Evolutionary conservation across 169 alveolate species (phyloP), one percentile per base, ranked within the genome.

Genomic region (Plasmodium coatneyi): DNA sequence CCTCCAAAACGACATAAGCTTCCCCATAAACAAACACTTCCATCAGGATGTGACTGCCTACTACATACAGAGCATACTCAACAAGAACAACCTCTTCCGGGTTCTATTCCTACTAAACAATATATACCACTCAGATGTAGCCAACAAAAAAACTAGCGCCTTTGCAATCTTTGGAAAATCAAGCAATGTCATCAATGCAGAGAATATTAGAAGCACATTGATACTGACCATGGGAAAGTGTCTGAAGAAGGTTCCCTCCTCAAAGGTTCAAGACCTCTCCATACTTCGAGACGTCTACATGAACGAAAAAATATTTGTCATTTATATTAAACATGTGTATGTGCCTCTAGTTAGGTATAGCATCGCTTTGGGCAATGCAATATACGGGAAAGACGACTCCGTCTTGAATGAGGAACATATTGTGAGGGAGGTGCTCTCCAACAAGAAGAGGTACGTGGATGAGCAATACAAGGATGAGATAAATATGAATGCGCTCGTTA

Each of bases 151-250:
- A 71, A 86, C 84, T 70, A 89, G 97, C 32, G 96, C 97, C 16
- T 95, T 95, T 70, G 92, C 95, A 16, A 80, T 95, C 52, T 95
- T 95, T 78, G 97, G 97, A 16, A 95, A 95, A 90, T 95, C 97
- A 5, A 82, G 46, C 36, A 89, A 92, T n/a, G 97, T 92, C 1
- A 82, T 95, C 2, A 87, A 95, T 82, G 92, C 97, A 10, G 97
- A 95, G 80, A 95, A 95, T 56, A 92, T 95, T 6, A 80, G 97
- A 16, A 92, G 89, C 19, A 91, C 96, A 9, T 39, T 95, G 19
- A 56, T 92, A 28, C 34, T 95, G 52, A 81, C 86, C 32, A 70
- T 78, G 36, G 95, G 95, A 9, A 43, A 70, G 46, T 80, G 95
- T 32, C 36, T 82, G 9, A 80, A 56, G 60, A 91, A 81, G 52